phyloP scores from a whole-genome alignment of 139 green algal genomes.

The Chlorella ohadii region DNA sequence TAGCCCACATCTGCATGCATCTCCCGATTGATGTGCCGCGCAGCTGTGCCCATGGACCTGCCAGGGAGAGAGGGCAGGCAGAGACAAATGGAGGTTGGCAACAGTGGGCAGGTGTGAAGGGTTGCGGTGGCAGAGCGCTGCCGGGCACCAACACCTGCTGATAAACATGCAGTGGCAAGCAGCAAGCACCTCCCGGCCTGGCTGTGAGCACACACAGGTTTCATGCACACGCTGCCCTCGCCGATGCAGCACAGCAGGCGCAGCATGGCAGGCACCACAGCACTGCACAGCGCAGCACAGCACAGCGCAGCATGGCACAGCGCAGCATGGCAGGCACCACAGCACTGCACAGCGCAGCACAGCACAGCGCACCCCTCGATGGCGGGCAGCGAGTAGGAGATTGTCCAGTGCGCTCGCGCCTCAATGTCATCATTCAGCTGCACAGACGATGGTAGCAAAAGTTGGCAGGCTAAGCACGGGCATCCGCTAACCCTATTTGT shows the following conservation, averaged over 20 bases:
- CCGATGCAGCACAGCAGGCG: too few species aligned
- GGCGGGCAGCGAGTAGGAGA: constrained; percentile 40
- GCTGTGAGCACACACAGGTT: too few species aligned
- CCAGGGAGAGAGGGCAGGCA: too few species aligned
- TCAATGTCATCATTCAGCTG: neutral
- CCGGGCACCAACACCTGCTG: too few species aligned
- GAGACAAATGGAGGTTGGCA: neutral
- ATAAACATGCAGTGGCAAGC: too few species aligned
- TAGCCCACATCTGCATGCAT: constrained; percentile 41
- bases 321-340: too few species aligned
- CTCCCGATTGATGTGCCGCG: constrained; percentile 6
- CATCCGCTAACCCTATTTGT: too few species aligned
- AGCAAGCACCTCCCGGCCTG: too few species aligned
- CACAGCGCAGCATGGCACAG: neutral
- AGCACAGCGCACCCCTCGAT: constrained; percentile 29
- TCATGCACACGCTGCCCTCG: too few species aligned
- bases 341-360: neutral
- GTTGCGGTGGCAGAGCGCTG: too few species aligned
- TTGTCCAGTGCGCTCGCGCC: constrained; percentile 34
- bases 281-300: neutral
- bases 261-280: neutral
- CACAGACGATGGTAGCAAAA: too few species aligned
- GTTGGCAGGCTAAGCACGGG: too few species aligned
- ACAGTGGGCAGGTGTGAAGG: neutral
- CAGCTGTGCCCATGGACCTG: constrained; percentile 11